A percentile compares a stretch with the other conserved stretches of the same genome.
These are phyloP conservation scores for Ophiorrhiza pumila DNA, from an alignment of 257 asterid genomes.

Conservation along the genomic window DNA sequence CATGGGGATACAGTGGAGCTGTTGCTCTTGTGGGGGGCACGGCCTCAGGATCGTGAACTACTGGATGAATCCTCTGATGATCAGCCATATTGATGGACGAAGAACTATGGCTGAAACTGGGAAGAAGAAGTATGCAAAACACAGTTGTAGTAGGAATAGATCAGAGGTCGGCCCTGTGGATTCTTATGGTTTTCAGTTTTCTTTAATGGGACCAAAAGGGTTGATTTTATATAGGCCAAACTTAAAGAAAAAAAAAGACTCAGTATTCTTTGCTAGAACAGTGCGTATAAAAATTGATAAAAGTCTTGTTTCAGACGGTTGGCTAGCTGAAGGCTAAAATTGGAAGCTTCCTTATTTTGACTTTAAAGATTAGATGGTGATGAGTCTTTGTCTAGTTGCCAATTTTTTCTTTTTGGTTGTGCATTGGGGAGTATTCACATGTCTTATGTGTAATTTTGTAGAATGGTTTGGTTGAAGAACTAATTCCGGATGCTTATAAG, in stretches of 20 bases:
- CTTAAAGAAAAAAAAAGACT: too few relatives aligned
- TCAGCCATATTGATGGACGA: slow-evolving; percentile 51
- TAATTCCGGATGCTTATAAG: too few relatives aligned
- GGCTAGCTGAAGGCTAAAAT: neutral
- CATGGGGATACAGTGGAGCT: slow-evolving; percentile 59
- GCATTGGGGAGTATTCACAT: slow-evolving; percentile 2
- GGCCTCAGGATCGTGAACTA: slow-evolving; percentile 44
- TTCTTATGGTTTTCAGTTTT: neutral
- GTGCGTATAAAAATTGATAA: neutral
- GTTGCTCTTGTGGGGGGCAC: slow-evolving; percentile 37
- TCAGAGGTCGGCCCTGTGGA: neutral
- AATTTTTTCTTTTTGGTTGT: neutral
- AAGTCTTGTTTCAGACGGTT: neutral
- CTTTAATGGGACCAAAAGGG: neutral
- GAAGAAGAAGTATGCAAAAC: neutral
- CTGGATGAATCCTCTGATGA: slow-evolving; percentile 72
- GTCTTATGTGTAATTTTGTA: neutral
- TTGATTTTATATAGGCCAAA: neutral
- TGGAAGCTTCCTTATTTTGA: slow-evolving; percentile 16
- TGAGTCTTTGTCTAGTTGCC: neutral
- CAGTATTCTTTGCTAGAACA: neutral
- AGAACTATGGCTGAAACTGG: neutral
- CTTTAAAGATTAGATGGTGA: slow-evolving; percentile 4
- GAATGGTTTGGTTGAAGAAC: neutral
- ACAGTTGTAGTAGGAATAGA: neutral